These are phyloP conservation scores for Cymodocea nodosa DNA, from an alignment of 116 monocot species.

Conservation along the genomic window DNA sequence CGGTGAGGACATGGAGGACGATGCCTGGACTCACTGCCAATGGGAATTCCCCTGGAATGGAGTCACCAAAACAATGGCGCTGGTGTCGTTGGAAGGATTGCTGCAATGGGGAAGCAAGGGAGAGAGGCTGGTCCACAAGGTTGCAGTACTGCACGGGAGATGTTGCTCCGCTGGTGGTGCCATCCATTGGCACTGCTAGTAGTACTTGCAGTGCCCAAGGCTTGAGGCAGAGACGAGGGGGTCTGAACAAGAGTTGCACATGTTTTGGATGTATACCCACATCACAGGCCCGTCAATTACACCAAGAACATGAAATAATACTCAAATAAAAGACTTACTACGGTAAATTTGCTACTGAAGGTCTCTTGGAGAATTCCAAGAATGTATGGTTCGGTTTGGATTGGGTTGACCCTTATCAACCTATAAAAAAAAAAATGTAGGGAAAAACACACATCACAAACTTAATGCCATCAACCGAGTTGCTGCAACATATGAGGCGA, in stretches of 20 bases:
- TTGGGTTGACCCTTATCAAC: neutral
- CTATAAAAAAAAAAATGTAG: constrained; percentile 1
- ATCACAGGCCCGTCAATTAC: neutral
- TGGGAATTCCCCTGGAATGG: constrained; percentile 78
- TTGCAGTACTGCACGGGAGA: constrained; percentile 47
- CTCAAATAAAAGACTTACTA: constrained; percentile 5
- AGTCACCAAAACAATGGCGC: constrained; percentile 58
- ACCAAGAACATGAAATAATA: neutral
- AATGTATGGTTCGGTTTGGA: neutral
- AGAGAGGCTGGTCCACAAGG: constrained; percentile 50
- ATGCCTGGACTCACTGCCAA: constrained; percentile 74
- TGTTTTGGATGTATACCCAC: constrained; percentile 4
- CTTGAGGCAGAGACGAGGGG: constrained; percentile 1
- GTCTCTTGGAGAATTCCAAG: neutral
- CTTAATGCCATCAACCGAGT: constrained; percentile 1
- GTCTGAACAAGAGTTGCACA: constrained; percentile 1
- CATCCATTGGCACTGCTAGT: constrained; percentile 52
- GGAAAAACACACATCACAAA: constrained; percentile 4
- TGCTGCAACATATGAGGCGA: neutral
- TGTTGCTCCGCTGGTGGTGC: constrained; percentile 38
- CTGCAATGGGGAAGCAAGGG: constrained; percentile 42
- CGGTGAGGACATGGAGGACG: constrained; percentile 78
- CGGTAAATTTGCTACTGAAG: neutral
- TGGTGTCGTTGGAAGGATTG: constrained; percentile 43
- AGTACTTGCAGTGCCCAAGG: constrained; percentile 27